Evolutionary conservation across 495 filamentous ascomycete genomes (phyloP), one percentile per base, ranked within the genome.

Genomic region (Penicillium robsamsonii): DNA sequence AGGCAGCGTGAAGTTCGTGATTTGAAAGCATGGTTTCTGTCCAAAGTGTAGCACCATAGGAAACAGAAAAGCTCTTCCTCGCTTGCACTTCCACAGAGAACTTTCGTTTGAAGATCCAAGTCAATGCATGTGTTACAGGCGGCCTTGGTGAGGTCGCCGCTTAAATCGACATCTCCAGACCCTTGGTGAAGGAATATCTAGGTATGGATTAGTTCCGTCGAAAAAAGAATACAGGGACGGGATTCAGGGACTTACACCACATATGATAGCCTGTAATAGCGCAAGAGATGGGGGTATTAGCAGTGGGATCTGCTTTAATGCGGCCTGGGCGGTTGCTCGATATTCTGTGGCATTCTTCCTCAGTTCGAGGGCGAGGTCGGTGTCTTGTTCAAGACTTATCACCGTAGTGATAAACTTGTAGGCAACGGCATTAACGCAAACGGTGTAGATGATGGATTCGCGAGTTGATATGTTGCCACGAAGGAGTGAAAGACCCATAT

Each of bases 31-130:
- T 67, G 57, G 38, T 64, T 67, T 25, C 57, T 48, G 38, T 67
- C 64, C 37, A 67, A 33, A 35, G 52, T 62, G 27, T 67, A 67
- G 47, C 64, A 67, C 61, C 64, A 64, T 5, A 67, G 42, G 17
- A 67, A 45, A 42, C 64, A 67, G 54, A 58, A 64, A n/a, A 57
- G 55, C 35, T 62, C 61, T 29, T 64, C 64, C 22, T 60, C 56
- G 4, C 42, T 52, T 10, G 20, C 11, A 9, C 13, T 27, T 43
- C 37, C 48, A 20, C 25, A 4, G 1, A 49, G n/a, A 33, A 24
- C 53, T 12, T 7, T 50, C 1, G 27, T 11, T 15, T 50, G 25
- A 40, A 62, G 53, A 20, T 58, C 64, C 4, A 64, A 20, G 17
- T 62, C 64, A 29, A 56, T 60, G 44, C 58, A 61, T 2, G 57